Evolutionary conservation across 176 grass and related monocot species (phyloP).

Genomic region (Musa troglodytarum): DNA sequence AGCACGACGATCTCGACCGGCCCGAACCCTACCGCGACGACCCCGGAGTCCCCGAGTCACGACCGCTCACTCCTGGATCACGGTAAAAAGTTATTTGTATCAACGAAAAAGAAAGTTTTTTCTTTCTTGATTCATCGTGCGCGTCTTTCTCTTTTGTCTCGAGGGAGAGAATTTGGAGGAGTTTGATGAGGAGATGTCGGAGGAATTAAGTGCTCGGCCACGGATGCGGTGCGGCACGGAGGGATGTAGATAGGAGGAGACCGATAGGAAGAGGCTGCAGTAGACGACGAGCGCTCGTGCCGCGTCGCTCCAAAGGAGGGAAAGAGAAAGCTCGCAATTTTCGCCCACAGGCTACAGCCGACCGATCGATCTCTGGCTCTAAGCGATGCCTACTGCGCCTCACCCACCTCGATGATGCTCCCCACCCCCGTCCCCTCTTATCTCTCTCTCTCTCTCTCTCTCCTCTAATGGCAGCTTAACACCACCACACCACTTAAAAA

Average conservation of each 20-base stretch:
- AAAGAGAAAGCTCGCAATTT: background rate
- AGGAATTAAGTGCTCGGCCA: background rate
- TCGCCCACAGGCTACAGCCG: background rate
- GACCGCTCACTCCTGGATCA: too few species aligned
- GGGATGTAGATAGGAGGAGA: background rate
- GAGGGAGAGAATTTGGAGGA: too few species aligned
- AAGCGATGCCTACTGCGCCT: background rate
- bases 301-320: constrained; percentile 9
- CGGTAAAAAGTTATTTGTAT: too few species aligned
- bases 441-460: background rate
- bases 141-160: too few species aligned
- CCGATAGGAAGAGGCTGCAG: background rate
- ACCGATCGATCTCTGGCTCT: constrained; percentile 1
- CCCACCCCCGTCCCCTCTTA: background rate
- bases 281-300: constrained; percentile 3
- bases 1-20: too few species aligned
- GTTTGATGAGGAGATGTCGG: too few species aligned
- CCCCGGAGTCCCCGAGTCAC: too few species aligned
- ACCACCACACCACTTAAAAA: background rate
- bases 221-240: background rate
- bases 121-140: too few species aligned
- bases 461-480: background rate
- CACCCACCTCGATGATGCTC: constrained; percentile 1
- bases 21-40: too few species aligned
- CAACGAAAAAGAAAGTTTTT: too few species aligned